Base-by-base conservation (phyloP, 352 stramenopile genomes). In the Pythium dissotocum region DNA sequence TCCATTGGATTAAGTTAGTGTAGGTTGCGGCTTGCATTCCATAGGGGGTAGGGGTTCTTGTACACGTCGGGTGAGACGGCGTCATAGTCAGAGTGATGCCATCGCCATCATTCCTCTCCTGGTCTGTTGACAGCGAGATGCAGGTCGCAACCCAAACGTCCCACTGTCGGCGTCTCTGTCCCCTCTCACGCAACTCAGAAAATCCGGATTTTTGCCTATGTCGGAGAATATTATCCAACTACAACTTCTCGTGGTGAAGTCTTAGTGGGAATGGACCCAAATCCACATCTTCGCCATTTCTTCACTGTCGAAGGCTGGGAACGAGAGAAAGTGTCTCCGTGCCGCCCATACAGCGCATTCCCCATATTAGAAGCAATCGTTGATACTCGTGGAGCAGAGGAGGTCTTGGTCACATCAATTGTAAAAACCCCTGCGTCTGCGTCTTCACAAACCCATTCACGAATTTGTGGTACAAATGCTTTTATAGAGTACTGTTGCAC, bases 161-260 rank as follows among this genome's bases (percentile, higher is more conserved):
- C 60, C 60, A 66, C 60, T 58, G 33, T 53, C 30, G 60, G 12
- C 46, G 35, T 58, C 36, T 66, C 56, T 66, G 60, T 66, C 49
- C 16, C 26, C 21, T 32, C 16, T 14, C 46, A 30, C 60, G 60
- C 60, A 66, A 66, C 60, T 66, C 53, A 44, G 51, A 46, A 59
- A 32, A 59, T 59, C 53, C 14, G 13, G 12, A 46, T 59, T 44
- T 59, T 46, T 5, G 21, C 7, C 8, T 26, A 35, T 38, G 21
- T 35, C 8, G 49, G 28, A 38, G 26, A 16, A 44, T 44, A 16
- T 44, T 44, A 44, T 44, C 9, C 33, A 38, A 38, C 21, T 0
- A 24, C 21, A 24, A 24, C 21, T 24, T 24, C 21, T 24, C 21
- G 21, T 24, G 21, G 21, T 24, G 21, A 24, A 24, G 21, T 24